These are phyloP conservation scores for Pythium sp. DNA, from an alignment of 352 stramenopile genomes.

Conservation along the genomic window DNA sequence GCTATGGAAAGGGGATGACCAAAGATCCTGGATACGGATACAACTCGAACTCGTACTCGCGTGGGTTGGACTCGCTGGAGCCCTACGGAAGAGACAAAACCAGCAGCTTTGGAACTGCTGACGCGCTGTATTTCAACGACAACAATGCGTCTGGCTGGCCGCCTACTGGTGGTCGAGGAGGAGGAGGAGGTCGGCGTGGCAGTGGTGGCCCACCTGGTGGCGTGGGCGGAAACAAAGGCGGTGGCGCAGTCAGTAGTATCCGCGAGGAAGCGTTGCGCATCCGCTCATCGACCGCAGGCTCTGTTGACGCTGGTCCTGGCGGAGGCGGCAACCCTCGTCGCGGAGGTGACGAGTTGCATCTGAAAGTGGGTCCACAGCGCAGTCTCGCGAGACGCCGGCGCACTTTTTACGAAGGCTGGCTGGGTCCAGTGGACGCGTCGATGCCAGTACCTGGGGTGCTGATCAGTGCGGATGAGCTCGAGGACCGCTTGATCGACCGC, in stretches of 20 bases:
- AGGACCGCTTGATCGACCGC: slow-evolving; percentile 52
- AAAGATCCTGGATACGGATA: slow-evolving; percentile 32
- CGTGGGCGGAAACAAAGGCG: not conserved
- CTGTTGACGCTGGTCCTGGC: slow-evolving; percentile 21
- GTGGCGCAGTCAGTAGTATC: slow-evolving; percentile 40
- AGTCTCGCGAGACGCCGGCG: slow-evolving; percentile 24
- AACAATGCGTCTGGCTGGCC: slow-evolving; percentile 33
- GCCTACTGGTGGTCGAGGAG: slow-evolving; percentile 12
- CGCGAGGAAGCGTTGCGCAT: slow-evolving; percentile 69
- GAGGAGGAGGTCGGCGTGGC: not conserved
- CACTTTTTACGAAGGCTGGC: slow-evolving; percentile 68
- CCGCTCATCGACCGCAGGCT: slow-evolving; percentile 49
- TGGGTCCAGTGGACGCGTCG: slow-evolving; percentile 67
- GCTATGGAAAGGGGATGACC: slow-evolving; percentile 12
- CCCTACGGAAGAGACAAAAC: slow-evolving; percentile 19
- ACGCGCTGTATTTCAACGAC: slow-evolving; percentile 25
- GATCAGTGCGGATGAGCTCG: slow-evolving; percentile 63
- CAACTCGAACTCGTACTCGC: slow-evolving; percentile 22
- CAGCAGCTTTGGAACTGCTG: slow-evolving; percentile 26
- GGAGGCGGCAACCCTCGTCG: not conserved
- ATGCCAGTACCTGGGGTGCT: slow-evolving; percentile 69
- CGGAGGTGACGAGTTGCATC: slow-evolving; percentile 27
- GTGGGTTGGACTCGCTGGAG: slow-evolving; percentile 30
- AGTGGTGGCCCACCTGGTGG: not conserved
- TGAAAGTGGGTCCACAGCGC: slow-evolving; percentile 23